Evolutionary conservation across 1,284 basidiomycete species (phyloP).

Genomic region (Neolentinus lepideus): DNA sequence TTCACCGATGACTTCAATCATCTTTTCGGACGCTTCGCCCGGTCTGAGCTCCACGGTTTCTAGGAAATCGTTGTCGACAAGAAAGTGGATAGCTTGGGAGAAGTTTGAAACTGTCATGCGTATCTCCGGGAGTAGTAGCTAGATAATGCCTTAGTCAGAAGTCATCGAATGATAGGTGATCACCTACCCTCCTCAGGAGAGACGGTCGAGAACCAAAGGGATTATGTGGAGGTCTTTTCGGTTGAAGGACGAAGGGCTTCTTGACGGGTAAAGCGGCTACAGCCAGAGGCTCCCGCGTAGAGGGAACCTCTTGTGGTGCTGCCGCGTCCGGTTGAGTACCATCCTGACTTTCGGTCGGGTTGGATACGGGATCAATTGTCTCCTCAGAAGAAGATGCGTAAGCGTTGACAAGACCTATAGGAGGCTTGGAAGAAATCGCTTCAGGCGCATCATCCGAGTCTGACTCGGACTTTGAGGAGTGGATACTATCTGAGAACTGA

Average conservation of each 20-base stretch:
- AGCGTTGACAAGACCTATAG: slow-evolving; percentile 7
- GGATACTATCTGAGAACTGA: not conserved
- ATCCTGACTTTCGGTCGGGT: not conserved
- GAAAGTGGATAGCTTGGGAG: slow-evolving; percentile 88
- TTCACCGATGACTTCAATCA: slow-evolving; percentile 51
- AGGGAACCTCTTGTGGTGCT: not conserved
- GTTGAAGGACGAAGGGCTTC: slow-evolving; percentile 35
- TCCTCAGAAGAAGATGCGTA: slow-evolving; percentile 7
- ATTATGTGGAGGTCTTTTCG: slow-evolving; percentile 50
- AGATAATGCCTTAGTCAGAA: slow-evolving; percentile 3
- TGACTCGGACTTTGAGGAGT: slow-evolving; percentile 21
- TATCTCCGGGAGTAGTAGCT: slow-evolving; percentile 88
- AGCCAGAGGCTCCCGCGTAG: not conserved
- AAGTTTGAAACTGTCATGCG: slow-evolving; percentile 87
- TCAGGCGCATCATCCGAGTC: slow-evolving; percentile 48
- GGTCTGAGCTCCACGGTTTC: slow-evolving; percentile 74
- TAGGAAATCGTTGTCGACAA: slow-evolving; percentile 91
- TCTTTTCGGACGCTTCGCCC: slow-evolving; percentile 69
- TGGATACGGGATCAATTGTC: slow-evolving; percentile 5
- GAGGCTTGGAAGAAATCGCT: slow-evolving; percentile 50
- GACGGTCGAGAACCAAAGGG: slow-evolving; percentile 63
- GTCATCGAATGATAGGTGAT: not conserved
- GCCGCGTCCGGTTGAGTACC: not conserved
- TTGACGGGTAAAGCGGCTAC: slow-evolving; percentile 10
- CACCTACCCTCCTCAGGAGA: slow-evolving; percentile 68